Evolutionary conservation across 2,329 filamentous ascomycete genomes (phyloP), one percentile per base, ranked within the genome.

Genomic region (Beauveria bassiana): DNA sequence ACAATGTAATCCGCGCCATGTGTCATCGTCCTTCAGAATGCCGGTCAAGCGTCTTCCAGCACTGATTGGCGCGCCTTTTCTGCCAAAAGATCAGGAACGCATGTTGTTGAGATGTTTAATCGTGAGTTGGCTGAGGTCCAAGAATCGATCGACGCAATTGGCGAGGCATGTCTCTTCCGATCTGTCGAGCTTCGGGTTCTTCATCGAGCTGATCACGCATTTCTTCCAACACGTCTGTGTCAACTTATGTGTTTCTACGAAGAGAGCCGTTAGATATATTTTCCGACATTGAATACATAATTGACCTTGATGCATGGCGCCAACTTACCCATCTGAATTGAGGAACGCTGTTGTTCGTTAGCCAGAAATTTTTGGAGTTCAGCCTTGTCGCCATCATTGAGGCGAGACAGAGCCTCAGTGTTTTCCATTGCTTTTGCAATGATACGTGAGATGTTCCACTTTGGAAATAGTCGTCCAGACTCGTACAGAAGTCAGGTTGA

Each of bases 141-240:
- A 82, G 77, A 96, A 98, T 61, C 95, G 83, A 70, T 96, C 90
- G 61, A 98, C 92, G 71, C 95, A 99, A 79, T 96, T 97, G 73
- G 87, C 81, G 73, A 96, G 83, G 75, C 95, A 99, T 9, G 80
- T 77, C 78, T 95, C 88, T 78, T 99, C 95, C 64, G 76, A 79
- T 70, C 82, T 84, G 67, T 96, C 91, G 67, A 99, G 79, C 69
- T 86, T 84, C 31, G 86, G 84, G 64, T 81, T 83, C 67, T 87
- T 86, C 73, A 97, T 88, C 62, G 81, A 81, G 59, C 86, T 80
- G 9, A 89, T 88, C 64, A 97, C 81, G 80, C 95, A 99, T 79
- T 97, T 98, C 72, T 87, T 91, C 87, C 93, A 99, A 84, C 95
- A 99, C 64, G 89, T 84, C 69, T 95, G 89, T 49, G 81, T 84